Evolutionary conservation across 352 stramenopile species (phyloP), one percentile per base, ranked within the genome.

Genomic region (Pythium sukuiense): DNA sequence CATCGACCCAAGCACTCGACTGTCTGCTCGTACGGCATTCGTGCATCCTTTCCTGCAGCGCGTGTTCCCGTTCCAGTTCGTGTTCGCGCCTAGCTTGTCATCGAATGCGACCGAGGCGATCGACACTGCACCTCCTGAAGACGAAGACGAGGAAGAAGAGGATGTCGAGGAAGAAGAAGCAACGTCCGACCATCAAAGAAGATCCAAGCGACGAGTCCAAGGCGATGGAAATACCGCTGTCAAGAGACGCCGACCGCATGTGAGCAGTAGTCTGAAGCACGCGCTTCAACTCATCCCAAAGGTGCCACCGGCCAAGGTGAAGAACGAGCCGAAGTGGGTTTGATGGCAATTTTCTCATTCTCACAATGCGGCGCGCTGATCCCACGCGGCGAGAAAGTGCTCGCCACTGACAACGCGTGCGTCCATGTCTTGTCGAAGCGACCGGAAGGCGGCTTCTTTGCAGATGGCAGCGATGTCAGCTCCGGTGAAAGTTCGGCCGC

Each of bases 371-470:
- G 54, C 45, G 8, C 79, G 76, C 49, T 79, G 68, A 16, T 76
- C 63, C 82, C 82, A 90, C 9, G 82, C 78, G 9, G 70, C 70
- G 37, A 77, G 52, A 24, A 90, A 88, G 63, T 90, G 78, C 2
- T 52, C 64, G 49, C 76, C 70, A 27, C 29, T 7, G n/a, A 90
- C 70, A 30, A 16, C 50, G 6, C 48, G 57, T 1, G 76, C 76
- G 46, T 88, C 67, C 2, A 85, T 71, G 64, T 86, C 63, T 65
- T 92, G 76, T 14, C 86, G 86, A 64, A 94, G 77, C 18, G 86
- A 77, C n/a, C 76, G 79, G 41, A 94, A 87, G 3, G 83, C 86
- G n/a, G 86, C 83, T 65, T 92, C 83, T 32, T 92, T 92, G 71
- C 86, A 94, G 29, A 92, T 69, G 32, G 81, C 83, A 13, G 77